A percentile compares a stretch with the other conserved stretches of the same genome.
phyloP scores from a whole-genome alignment of 2,329 filamentous ascomycete species.

The Xylaria sp. region DNA sequence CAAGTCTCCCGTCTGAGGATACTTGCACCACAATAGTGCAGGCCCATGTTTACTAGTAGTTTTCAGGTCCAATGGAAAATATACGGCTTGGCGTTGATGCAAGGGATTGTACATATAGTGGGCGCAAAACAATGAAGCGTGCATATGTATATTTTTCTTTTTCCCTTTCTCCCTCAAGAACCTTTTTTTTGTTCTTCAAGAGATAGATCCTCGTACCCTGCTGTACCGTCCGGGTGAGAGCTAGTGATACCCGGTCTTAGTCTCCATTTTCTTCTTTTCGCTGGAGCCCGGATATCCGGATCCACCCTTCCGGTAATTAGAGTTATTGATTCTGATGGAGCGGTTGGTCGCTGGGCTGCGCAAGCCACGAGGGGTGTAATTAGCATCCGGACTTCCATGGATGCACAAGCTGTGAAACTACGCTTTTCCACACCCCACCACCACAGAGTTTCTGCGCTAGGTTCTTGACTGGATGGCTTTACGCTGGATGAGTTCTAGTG shows the following conservation, averaged over 20 bases:
- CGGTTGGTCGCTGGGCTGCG: constrained; percentile 21
- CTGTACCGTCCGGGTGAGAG: constrained; percentile 31
- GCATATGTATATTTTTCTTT: constrained; percentile 23
- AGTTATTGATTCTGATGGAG: constrained; percentile 19
- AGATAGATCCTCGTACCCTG: constrained; percentile 6
- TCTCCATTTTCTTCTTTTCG: constrained; percentile 25
- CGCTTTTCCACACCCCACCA: constrained; percentile 22
- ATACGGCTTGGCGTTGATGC: constrained; percentile 32
- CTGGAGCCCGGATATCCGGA: constrained; percentile 32
- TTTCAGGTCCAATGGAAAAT: background rate
- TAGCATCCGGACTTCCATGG: constrained; percentile 28
- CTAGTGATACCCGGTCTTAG: constrained; percentile 26
- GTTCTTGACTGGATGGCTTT: constrained; percentile 18
- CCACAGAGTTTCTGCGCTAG: constrained; percentile 14
- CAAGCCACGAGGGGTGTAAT: constrained; percentile 25
- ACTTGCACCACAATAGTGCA: background rate
- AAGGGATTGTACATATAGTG: constrained; percentile 37
- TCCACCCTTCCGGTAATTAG: constrained; percentile 33
- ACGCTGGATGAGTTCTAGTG: constrained; percentile 13
- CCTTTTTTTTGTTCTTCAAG: background rate
- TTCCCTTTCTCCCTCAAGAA: background rate
- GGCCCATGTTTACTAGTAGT: background rate
- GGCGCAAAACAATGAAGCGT: constrained; percentile 8
- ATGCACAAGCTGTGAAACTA: background rate
- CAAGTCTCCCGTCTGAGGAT: background rate